A percentile compares a stretch with the other conserved stretches of the same genome.
Conservation (phyloP, 1,139 yeast genomes). For the Yamadazyma dendronema region DNA sequence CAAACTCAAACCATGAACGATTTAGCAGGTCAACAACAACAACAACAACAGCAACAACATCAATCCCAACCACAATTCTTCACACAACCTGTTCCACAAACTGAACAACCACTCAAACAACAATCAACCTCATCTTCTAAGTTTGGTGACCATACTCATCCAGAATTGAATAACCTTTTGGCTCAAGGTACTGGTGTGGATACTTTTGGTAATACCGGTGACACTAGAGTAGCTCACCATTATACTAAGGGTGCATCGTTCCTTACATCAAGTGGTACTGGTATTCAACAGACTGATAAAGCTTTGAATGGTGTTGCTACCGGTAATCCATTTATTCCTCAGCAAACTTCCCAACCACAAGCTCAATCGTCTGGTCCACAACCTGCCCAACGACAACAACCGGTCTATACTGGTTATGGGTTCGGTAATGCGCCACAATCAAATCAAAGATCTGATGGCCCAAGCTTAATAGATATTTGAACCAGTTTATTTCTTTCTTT, state of each 20-base stretch:
- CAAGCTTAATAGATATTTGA: slow-evolving; percentile 48
- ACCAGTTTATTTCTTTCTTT: not conserved
- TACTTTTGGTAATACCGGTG: slow-evolving; percentile 94
- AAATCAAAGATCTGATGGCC: slow-evolving; percentile 35
- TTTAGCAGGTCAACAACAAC: slow-evolving; percentile 10
- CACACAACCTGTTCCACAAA: slow-evolving; percentile 21
- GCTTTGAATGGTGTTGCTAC: slow-evolving; percentile 41
- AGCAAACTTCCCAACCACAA: slow-evolving; percentile 49
- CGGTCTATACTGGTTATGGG: slow-evolving; percentile 84
- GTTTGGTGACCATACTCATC: slow-evolving; percentile 54
- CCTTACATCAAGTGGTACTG: slow-evolving; percentile 86
- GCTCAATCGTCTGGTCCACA: slow-evolving; percentile 12
- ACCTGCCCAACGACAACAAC: slow-evolving; percentile 24
- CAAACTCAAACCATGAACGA: slow-evolving; percentile 18
- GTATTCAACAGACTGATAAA: slow-evolving; percentile 48
- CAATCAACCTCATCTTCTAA: slow-evolving; percentile 38
- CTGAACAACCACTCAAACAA: slow-evolving; percentile 22
- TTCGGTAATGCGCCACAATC: slow-evolving; percentile 65
- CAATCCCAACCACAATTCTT: slow-evolving; percentile 23
- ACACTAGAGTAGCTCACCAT: slow-evolving; percentile 86
- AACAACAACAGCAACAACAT: slow-evolving; percentile 6
- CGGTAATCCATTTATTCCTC: slow-evolving; percentile 83
- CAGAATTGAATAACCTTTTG: slow-evolving; percentile 71
- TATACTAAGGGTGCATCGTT: slow-evolving; percentile 81
- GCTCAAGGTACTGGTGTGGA: slow-evolving; percentile 91